Percentiles rank a stretch among this genome's conserved stretches.
Evolutionary conservation across 106 monocot species (phyloP).

Genomic region (Dendrobium chrysotoxum): DNA sequence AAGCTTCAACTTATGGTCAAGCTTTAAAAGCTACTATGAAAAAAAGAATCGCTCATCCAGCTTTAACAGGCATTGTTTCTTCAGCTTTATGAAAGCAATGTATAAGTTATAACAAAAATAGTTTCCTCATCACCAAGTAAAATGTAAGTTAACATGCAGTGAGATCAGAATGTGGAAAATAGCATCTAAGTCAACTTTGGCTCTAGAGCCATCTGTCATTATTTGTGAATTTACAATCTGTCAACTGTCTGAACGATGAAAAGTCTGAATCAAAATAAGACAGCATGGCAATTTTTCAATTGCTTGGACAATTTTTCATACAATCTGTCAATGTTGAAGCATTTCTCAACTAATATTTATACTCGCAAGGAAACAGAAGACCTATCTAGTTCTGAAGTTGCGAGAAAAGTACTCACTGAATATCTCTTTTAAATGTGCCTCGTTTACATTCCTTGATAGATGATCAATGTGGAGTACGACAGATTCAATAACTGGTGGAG

Average conservation of each 20-base stretch:
- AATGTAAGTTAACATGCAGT: too few relatives aligned
- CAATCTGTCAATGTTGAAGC: background rate
- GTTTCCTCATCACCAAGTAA: background rate
- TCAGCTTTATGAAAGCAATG: background rate
- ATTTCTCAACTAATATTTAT: background rate
- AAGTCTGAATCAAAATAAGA: background rate
- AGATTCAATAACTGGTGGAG: slow-evolving; percentile 59
- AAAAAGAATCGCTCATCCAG: background rate
- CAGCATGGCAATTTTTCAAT: background rate
- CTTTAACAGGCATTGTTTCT: background rate
- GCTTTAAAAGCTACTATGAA: background rate
- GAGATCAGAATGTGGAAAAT: too few relatives aligned
- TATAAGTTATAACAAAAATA: background rate
- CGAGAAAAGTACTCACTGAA: slow-evolving; percentile 47
- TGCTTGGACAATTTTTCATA: background rate
- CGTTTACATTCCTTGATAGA: slow-evolving; percentile 88
- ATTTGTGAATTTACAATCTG: background rate
- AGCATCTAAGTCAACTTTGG: background rate
- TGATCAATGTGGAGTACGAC: slow-evolving; percentile 79
- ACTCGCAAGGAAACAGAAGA: background rate
- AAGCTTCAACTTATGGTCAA: background rate
- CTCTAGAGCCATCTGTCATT: background rate
- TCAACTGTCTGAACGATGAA: background rate
- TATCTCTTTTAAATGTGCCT: slow-evolving; percentile 97
- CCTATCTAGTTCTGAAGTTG: background rate